A percentile compares a stretch with the other conserved stretches of the same genome.
Conservation (phyloP, 306 rosid species). For the Heteromeles arbutifolia region DNA sequence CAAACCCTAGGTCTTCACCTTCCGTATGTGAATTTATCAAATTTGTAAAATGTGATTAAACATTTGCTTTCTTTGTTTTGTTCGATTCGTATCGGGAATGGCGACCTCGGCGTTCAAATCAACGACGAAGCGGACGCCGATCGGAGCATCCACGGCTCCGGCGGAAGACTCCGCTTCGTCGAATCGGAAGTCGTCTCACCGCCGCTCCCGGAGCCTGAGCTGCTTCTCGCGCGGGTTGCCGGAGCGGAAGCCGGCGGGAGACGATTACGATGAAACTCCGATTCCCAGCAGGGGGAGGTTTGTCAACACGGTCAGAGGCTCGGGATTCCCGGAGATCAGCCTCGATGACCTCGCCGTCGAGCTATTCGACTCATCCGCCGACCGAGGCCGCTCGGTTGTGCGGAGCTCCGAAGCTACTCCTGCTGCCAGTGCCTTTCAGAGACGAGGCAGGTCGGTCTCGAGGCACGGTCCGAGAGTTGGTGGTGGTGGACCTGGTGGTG, state of each 20-base stretch:
- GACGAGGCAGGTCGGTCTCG: slow-evolving; percentile 93
- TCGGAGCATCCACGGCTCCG: slow-evolving; percentile 43
- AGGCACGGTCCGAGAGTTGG: slow-evolving; percentile 44
- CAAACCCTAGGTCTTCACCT: slow-evolving; percentile 11
- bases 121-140: slow-evolving; percentile 63
- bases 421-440: slow-evolving; percentile 36
- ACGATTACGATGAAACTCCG: slow-evolving; percentile 23
- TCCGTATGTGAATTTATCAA: background rate
- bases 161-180: slow-evolving; percentile 43
- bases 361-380: slow-evolving; percentile 57
- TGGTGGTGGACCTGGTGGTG: slow-evolving; percentile 20
- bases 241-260: slow-evolving; percentile 11
- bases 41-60: background rate
- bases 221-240: slow-evolving; percentile 44
- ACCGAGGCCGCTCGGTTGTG: slow-evolving; percentile 46
- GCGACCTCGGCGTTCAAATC: slow-evolving; percentile 97
- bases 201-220: slow-evolving; percentile 93
- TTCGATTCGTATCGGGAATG: slow-evolving; percentile 22
- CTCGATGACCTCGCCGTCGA: slow-evolving; percentile 87
- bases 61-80: background rate
- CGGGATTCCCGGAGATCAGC: slow-evolving; percentile 88
- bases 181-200: slow-evolving; percentile 46
- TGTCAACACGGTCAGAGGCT: slow-evolving; percentile 83
- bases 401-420: slow-evolving; percentile 37
- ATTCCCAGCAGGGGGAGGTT: slow-evolving; percentile 49